These are phyloP conservation scores for Talaromyces wortmannii DNA, from an alignment of 495 filamentous ascomycete genomes.

Conservation along the genomic window DNA sequence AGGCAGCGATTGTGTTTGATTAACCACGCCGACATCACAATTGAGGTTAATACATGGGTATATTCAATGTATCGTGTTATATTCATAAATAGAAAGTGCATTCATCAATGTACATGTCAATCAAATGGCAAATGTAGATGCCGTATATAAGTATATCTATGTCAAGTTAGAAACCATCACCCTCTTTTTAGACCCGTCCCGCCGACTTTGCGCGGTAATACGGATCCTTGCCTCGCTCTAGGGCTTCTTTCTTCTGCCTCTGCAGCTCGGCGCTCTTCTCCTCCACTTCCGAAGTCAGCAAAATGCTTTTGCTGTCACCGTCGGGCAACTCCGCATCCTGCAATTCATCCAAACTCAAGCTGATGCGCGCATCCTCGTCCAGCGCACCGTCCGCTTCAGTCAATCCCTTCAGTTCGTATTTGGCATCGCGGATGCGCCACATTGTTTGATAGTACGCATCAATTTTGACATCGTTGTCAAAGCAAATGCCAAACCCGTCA, in stretches of 20 bases:
- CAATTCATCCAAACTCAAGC: constrained; percentile 19
- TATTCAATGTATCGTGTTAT: too few species aligned
- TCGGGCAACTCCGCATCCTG: constrained; percentile 28
- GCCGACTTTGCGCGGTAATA: constrained; percentile 42
- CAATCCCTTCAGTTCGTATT: constrained; percentile 44
- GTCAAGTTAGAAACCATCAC: constrained; percentile 37
- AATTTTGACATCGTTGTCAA: constrained; percentile 52
- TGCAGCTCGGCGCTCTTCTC: constrained; percentile 26
- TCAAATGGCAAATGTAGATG: too few species aligned
- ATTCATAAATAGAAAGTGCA: too few species aligned
- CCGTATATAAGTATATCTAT: not conserved
- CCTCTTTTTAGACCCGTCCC: constrained; percentile 44
- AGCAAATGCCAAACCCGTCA: constrained; percentile 73
- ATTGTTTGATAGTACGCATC: constrained; percentile 37
- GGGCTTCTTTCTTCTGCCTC: constrained; percentile 30
- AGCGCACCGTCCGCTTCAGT: constrained; percentile 25
- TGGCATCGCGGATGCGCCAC: constrained; percentile 28
- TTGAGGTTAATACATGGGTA: too few species aligned
- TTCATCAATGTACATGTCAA: too few species aligned
- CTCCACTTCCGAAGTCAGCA: constrained; percentile 16
- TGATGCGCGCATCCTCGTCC: constrained; percentile 24
- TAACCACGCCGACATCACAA: constrained; percentile 15
- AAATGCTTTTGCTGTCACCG: constrained; percentile 18
- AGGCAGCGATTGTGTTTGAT: constrained; percentile 54
- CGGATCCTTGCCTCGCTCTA: constrained; percentile 45